Evolutionary conservation across 2,329 filamentous ascomycete species (phyloP).

Genomic region (Dactylonectria estremocensis): DNA sequence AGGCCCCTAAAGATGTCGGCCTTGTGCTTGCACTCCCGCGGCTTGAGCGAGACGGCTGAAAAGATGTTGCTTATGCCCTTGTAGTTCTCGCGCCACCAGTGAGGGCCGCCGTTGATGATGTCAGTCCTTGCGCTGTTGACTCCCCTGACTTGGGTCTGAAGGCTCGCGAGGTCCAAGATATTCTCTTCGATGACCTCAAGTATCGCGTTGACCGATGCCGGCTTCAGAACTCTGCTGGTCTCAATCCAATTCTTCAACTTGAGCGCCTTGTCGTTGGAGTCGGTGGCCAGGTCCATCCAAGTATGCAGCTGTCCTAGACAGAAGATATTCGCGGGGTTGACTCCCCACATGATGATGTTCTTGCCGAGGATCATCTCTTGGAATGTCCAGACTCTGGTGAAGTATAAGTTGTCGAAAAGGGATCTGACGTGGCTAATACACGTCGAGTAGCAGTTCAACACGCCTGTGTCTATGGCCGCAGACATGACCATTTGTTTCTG

Average conservation of each 20-base stretch:
- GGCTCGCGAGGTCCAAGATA: neutral
- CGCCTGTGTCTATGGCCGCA: neutral
- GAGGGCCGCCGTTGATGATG: constrained; percentile 48
- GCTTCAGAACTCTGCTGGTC: neutral
- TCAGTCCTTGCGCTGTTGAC: constrained; percentile 22
- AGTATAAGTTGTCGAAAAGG: neutral
- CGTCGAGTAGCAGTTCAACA: neutral
- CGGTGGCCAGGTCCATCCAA: neutral
- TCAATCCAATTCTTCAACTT: neutral
- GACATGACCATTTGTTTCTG: neutral
- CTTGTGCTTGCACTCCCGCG: constrained; percentile 37
- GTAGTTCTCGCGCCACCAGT: constrained; percentile 52
- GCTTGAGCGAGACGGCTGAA: constrained; percentile 50
- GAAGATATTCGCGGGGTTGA: neutral
- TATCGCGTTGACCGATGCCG: constrained; percentile 4
- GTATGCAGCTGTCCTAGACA: neutral
- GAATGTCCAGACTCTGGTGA: neutral
- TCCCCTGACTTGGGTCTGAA: constrained; percentile 21
- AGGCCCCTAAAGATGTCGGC: constrained; percentile 24
- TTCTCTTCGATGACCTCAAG: constrained; percentile 15
- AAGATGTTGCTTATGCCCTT: constrained; percentile 53
- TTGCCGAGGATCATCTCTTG: neutral
- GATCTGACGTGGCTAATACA: neutral
- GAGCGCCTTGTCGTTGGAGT: neutral
- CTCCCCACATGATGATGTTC: neutral